Conservation (phyloP, 1,284 basidiomycete genomes). For the Cryptococcus sp. region DNA sequence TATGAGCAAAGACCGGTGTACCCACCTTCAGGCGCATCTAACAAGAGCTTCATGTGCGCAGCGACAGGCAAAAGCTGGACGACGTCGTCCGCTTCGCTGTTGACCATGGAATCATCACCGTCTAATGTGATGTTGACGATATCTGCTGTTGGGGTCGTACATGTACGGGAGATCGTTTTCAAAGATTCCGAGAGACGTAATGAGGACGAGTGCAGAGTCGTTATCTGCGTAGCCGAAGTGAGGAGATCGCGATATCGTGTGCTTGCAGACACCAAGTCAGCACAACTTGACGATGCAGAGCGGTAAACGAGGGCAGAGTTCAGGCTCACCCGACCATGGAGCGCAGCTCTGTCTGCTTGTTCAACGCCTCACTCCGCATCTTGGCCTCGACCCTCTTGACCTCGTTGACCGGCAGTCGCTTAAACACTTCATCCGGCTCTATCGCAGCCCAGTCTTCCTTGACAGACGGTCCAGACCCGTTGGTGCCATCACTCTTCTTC, state of each 20-base stretch:
- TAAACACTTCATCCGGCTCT: slow-evolving; percentile 80
- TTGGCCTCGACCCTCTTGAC: slow-evolving; percentile 71
- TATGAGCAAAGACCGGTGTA: not conserved
- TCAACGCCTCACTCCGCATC: slow-evolving; percentile 80
- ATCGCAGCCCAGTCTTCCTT: slow-evolving; percentile 51
- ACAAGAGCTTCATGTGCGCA: slow-evolving; percentile 79
- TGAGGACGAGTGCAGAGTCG: slow-evolving; percentile 59
- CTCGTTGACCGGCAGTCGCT: slow-evolving; percentile 69
- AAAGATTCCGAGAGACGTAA: slow-evolving; percentile 54
- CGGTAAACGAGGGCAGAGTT: not conserved
- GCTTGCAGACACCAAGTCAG: slow-evolving; percentile 54
- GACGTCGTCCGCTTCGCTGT: slow-evolving; percentile 51
- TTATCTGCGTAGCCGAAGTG: slow-evolving; percentile 85
- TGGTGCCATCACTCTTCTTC: slow-evolving; percentile 5
- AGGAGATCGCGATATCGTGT: slow-evolving; percentile 92
- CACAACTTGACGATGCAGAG: slow-evolving; percentile 3
- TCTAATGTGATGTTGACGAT: slow-evolving; percentile 18
- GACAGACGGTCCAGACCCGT: slow-evolving; percentile 1
- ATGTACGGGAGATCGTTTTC: slow-evolving; percentile 38
- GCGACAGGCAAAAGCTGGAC: slow-evolving; percentile 72
- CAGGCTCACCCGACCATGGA: slow-evolving; percentile 89
- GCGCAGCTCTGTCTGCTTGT: slow-evolving; percentile 86
- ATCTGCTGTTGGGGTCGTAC: slow-evolving; percentile 36
- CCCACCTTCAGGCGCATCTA: slow-evolving; percentile 77
- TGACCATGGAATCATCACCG: slow-evolving; percentile 5